Conservation (phyloP, 768 basidiomycete species). For the Lactarius vividus region DNA sequence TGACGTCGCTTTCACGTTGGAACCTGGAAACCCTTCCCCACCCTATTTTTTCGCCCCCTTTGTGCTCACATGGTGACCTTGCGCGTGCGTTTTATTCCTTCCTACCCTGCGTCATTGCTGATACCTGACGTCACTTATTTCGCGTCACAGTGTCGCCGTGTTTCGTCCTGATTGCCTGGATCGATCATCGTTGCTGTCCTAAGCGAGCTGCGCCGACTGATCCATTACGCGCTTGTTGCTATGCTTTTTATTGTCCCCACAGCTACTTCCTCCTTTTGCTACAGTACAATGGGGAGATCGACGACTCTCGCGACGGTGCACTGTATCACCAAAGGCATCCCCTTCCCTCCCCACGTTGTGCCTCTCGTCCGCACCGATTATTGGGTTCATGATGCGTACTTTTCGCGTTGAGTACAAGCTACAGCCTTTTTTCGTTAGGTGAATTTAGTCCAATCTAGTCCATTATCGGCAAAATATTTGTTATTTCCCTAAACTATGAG, state of each 20-base stretch:
- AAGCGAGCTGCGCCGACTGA: conserved; percentile 74
- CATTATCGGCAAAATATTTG: background rate
- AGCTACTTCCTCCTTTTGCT: conserved; percentile 87
- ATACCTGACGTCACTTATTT: conserved; percentile 2
- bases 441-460: no score
- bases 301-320: conserved; percentile 82
- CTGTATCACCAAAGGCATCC: conserved; percentile 84
- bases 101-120: background rate
- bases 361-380: conserved; percentile 30
- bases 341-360: background rate
- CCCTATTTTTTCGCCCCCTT: conserved; percentile 75
- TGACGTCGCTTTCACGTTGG: conserved; percentile 70
- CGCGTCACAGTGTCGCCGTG: conserved; percentile 61
- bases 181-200: conserved; percentile 67
- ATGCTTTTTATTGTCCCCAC: conserved; percentile 73
- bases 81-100: conserved; percentile 47
- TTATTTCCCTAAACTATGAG: background rate
- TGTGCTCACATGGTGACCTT: conserved; percentile 77
- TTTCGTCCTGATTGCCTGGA: conserved; percentile 72
- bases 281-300: conserved; percentile 64
- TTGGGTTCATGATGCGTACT: conserved; percentile 51
- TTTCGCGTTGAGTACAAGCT: conserved; percentile 26
- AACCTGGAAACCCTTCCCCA: conserved; percentile 50
- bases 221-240: conserved; percentile 72
- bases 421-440: background rate